phyloP scores from a whole-genome alignment of 2,329 filamentous ascomycete genomes.

The Neonectria magnoliae region DNA sequence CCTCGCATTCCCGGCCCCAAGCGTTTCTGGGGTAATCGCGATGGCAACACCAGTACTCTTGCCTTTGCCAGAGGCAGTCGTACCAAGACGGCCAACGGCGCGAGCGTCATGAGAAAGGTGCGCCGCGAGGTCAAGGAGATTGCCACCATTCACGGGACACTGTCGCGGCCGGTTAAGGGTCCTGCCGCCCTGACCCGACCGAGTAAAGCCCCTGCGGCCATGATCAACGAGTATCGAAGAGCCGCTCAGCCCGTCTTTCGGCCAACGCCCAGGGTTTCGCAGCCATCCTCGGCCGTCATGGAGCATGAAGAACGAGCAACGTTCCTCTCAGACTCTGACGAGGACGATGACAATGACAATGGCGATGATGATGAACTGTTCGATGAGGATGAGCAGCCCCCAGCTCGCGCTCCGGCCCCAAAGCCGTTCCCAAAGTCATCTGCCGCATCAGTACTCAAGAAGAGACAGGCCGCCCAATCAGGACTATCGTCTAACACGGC shows the following conservation, averaged over 20 bases:
- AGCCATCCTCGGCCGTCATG: slow-evolving; percentile 36
- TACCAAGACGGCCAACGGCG: slow-evolving; percentile 61
- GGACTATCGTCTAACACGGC: slow-evolving; percentile 8
- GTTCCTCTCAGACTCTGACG: slow-evolving; percentile 54
- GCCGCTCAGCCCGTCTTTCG: slow-evolving; percentile 51
- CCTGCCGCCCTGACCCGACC: slow-evolving; percentile 53
- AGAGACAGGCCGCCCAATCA: slow-evolving; percentile 5
- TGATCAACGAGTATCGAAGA: slow-evolving; percentile 64
- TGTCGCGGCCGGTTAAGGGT: slow-evolving; percentile 50
- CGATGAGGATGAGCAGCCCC: slow-evolving; percentile 39
- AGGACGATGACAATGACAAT: slow-evolving; percentile 39
- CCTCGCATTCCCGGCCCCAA: slow-evolving; percentile 53
- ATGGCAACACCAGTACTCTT: slow-evolving; percentile 47
- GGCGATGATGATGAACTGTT: slow-evolving; percentile 32
- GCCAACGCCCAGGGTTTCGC: slow-evolving; percentile 35
- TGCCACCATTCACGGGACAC: slow-evolving; percentile 56
- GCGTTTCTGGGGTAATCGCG: slow-evolving; percentile 43
- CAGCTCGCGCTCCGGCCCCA: slow-evolving; percentile 18
- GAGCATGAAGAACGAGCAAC: slow-evolving; percentile 50
- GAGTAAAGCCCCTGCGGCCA: slow-evolving; percentile 59
- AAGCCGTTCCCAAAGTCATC: slow-evolving; percentile 23
- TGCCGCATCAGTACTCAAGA: slow-evolving; percentile 37
- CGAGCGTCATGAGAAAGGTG: slow-evolving; percentile 66
- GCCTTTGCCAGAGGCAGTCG: slow-evolving; percentile 60
- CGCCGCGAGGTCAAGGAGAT: slow-evolving; percentile 67